Conservation (phyloP, 306 rosid genomes). For the Casuarina equisetifolia region DNA sequence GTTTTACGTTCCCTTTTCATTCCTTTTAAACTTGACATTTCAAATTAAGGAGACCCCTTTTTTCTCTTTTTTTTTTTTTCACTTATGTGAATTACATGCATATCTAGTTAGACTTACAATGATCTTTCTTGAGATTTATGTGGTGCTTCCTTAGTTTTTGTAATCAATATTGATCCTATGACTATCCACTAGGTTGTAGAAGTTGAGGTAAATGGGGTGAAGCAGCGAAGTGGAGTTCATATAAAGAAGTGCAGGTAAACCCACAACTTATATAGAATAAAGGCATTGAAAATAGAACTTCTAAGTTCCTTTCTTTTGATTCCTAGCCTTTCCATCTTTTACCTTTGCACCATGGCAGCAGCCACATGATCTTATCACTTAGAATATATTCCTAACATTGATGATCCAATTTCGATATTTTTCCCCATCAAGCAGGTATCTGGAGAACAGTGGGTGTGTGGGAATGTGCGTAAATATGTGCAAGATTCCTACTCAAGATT, state of each 20-base stretch:
- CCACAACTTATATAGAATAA: background rate
- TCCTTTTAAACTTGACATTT: background rate
- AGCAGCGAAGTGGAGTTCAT: slow-evolving; percentile 89
- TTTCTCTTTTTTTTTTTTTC: background rate
- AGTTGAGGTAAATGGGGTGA: slow-evolving; percentile 84
- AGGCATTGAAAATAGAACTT: background rate
- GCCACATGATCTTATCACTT: background rate
- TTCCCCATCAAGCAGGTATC: slow-evolving; percentile 51
- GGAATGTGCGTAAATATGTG: slow-evolving; percentile 99
- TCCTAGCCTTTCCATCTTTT: background rate
- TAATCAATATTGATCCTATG: slow-evolving; percentile 29
- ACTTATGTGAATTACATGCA: background rate
- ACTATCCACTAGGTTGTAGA: slow-evolving; percentile 64
- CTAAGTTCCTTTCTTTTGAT: background rate
- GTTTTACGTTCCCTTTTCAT: background rate
- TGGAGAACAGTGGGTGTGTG: slow-evolving; percentile 94
- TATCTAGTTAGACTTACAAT: background rate
- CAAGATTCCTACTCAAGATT: slow-evolving; percentile 97
- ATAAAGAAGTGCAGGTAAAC: slow-evolving; percentile 91
- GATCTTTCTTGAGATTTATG: background rate
- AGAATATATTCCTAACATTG: background rate
- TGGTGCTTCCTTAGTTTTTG: slow-evolving; percentile 11
- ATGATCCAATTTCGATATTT: background rate
- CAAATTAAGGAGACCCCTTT: background rate
- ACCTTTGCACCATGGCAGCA: background rate